Evolutionary conservation across 768 basidiomycete species (phyloP), one percentile per base, ranked within the genome.

Genomic region (Lactarius indigo): DNA sequence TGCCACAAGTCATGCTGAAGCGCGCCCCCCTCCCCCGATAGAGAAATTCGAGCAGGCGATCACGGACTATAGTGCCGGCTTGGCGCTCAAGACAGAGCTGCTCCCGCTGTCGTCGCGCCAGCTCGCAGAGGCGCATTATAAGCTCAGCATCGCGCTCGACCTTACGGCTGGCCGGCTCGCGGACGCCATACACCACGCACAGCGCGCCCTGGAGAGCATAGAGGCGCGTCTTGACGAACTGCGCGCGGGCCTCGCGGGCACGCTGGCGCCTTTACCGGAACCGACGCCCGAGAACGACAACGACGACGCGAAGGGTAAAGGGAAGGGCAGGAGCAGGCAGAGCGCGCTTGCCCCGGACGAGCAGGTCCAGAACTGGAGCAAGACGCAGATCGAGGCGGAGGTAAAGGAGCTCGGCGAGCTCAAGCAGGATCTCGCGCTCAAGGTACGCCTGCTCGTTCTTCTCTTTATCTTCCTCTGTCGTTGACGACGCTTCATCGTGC

Each of bases 31-130:
- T n/a, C n/a, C n/a, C n/a, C n/a, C n/a, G 35, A 12, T 37, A 96
- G 96, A 98, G 77, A 97, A 97, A 79, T 97, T 98, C 75, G 91
- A 94, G 69, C 93, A 96, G 77, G 96, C 95, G 0, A 91, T 95
- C 61, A 83, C 83, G 23, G 96, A 98, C 75, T 97, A 94, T 73
- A 85, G 86, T 57, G 84, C 87, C 0, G 92, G 90, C 2, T 85
- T 96, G 12, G 76, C 79, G 12, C 84, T 95, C 72, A 94, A 96
- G 75, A 76, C 78, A 10, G 79, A 84, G 10, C 79, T 96, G 39
- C 84, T 97, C 6, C 91, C 96, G 0, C 75, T 80, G n/a, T 91
- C 91, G n/a, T 95, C 94, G 5, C 89, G 96, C 54, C 92, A 96
- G 71, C 89, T 97, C 70, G 94, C 96, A 0, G 94, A 95, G 74